Evolutionary conservation across 108 stramenopile species (phyloP).

Genomic region (Pseudonitzschia multiseries): DNA sequence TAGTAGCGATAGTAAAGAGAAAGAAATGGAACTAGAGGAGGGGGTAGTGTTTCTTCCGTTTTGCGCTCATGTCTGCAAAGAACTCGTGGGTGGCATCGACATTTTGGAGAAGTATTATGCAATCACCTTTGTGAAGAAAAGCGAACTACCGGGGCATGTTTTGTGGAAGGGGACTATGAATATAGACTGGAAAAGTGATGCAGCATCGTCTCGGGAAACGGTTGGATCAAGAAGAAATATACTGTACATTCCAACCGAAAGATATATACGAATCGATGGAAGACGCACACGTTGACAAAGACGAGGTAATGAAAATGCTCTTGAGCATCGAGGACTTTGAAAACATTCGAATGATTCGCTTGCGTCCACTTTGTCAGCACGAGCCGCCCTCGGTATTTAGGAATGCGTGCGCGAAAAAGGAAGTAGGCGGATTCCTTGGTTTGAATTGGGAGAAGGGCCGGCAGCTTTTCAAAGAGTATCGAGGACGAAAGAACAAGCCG

Average conservation of each 20-base stretch:
- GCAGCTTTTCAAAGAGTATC: conserved; percentile 5
- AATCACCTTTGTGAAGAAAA: conserved; percentile 66
- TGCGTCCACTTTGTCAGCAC: conserved; percentile 41
- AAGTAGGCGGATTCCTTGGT: conserved; percentile 36
- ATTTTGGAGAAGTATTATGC: conserved; percentile 54
- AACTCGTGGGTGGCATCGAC: conserved; percentile 50
- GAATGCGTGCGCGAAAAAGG: conserved; percentile 12
- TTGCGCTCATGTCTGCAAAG: conserved; percentile 68
- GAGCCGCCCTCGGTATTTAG: conserved; percentile 21
- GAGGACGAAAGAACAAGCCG: not conserved
- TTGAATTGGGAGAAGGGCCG: conserved; percentile 24
- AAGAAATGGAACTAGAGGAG: conserved; percentile 22
- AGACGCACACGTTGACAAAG: conserved; percentile 53
- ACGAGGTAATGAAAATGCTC: conserved; percentile 49
- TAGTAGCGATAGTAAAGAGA: conserved; percentile 1
- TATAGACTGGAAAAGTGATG: conserved; percentile 61
- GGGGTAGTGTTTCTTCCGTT: conserved; percentile 78
- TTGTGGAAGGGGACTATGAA: conserved; percentile 77
- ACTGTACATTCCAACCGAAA: conserved; percentile 64
- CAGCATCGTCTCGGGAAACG: conserved; percentile 64
- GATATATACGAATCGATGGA: conserved; percentile 55
- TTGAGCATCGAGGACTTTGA: conserved; percentile 51
- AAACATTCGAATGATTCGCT: conserved; percentile 57
- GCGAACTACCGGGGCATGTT: conserved; percentile 56
- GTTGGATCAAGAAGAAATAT: conserved; percentile 73